A percentile compares a stretch with the other conserved stretches of the same genome.
Conservation (phyloP, 106 monocot species). For the Dioscorea dumetorum region DNA sequence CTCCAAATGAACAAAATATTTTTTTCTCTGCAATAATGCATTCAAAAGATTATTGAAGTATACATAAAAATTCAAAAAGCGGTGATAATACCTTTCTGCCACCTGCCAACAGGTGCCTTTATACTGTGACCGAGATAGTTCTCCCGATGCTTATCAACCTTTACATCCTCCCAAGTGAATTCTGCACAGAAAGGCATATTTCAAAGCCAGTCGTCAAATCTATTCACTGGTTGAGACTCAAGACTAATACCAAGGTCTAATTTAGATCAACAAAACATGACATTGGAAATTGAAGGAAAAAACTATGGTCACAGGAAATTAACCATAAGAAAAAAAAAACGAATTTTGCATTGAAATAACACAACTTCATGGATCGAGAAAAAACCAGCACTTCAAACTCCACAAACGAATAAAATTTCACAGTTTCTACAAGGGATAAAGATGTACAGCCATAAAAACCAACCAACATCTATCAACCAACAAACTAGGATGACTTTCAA, state of each 20-base stretch:
- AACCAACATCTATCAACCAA: neutral
- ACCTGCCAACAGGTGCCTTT: conserved; percentile 96
- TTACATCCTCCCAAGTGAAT: conserved; percentile 99
- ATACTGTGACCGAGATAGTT: conserved; percentile 96
- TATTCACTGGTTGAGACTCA: neutral
- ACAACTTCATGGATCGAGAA: no score
- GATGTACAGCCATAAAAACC: no score
- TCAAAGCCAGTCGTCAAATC: neutral
- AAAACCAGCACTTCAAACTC: no score
- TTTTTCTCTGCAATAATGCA: neutral
- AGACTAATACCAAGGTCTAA: neutral
- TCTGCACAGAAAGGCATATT: conserved; percentile 32
- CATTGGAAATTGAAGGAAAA: neutral
- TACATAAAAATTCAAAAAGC: neutral
- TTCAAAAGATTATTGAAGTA: neutral
- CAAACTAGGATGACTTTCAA: no score
- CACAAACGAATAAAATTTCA: no score
- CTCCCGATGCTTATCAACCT: conserved; percentile 95
- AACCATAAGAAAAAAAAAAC: no score
- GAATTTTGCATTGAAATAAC: no score
- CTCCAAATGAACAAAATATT: neutral
- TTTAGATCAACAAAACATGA: neutral
- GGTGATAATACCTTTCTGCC: conserved; percentile 86
- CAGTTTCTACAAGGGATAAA: no score
- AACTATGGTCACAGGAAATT: no score